Percentiles rank a stretch among this genome's conserved stretches.
Evolutionary conservation across 2,329 filamentous ascomycete species (phyloP).

Genomic region (Talaromyces albobiverticillius): DNA sequence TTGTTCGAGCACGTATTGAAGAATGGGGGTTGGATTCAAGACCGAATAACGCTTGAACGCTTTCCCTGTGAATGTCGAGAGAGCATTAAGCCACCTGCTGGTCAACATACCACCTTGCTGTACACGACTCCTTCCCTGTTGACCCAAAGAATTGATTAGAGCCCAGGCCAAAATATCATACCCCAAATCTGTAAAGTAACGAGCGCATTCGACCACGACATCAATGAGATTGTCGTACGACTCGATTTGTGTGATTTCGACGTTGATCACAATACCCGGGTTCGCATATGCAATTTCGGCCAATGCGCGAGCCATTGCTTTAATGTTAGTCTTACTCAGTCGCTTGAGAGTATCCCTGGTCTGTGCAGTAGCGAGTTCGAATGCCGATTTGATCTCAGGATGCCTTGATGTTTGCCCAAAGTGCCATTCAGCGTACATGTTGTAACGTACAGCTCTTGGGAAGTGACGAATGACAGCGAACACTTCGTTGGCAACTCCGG

Average conservation of each 20-base stretch:
- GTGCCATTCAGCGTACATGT: slow-evolving; percentile 92
- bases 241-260: slow-evolving; percentile 86
- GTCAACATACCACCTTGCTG: slow-evolving; percentile 71
- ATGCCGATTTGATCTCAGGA: slow-evolving; percentile 74
- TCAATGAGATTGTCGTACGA: slow-evolving; percentile 93
- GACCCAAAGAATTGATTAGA: slow-evolving; percentile 69
- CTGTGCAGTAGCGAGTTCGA: slow-evolving; percentile 71
- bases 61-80: slow-evolving; percentile 86
- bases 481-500: slow-evolving; percentile 78
- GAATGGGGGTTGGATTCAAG: slow-evolving; percentile 77
- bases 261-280: slow-evolving; percentile 85
- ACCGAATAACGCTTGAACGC: slow-evolving; percentile 82
- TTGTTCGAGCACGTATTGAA: slow-evolving; percentile 87
- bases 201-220: slow-evolving; percentile 88
- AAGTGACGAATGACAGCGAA: slow-evolving; percentile 80
- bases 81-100: slow-evolving; percentile 85
- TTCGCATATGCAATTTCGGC: slow-evolving; percentile 91
- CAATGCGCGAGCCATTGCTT: slow-evolving; percentile 79
- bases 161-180: slow-evolving; percentile 95
- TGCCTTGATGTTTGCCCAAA: slow-evolving; percentile 72
- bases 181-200: slow-evolving; percentile 87
- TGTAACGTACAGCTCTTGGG: slow-evolving; percentile 72
- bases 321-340: slow-evolving; percentile 81
- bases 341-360: slow-evolving; percentile 85
- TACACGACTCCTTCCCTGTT: slow-evolving; percentile 55